Evolutionary conservation across 2,329 filamentous ascomycete genomes (phyloP).

Genomic region (Diaporthe aspalathi): DNA sequence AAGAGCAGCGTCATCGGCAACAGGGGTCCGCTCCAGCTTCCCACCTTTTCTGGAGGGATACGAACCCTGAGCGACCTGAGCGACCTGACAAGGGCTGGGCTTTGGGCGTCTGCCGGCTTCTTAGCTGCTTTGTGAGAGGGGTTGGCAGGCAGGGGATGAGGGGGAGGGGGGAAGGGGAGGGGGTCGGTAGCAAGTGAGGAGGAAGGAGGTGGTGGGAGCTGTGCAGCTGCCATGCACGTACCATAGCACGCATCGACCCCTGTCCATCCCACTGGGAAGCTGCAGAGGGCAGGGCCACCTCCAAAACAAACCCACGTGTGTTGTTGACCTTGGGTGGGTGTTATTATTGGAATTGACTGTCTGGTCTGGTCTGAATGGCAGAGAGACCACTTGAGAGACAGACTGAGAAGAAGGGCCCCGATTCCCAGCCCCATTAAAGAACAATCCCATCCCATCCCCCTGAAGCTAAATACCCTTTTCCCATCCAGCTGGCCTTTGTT

Average conservation of each 20-base stretch:
- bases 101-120: no score
- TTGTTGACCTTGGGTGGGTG: neutral
- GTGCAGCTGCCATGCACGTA: conserved; percentile 15
- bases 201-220: conserved; percentile 14
- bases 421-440: conserved; percentile 39
- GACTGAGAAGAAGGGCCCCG: conserved; percentile 18
- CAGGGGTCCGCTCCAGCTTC: conserved; percentile 9
- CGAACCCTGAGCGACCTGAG: neutral
- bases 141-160: neutral
- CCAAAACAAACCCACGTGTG: conserved; percentile 19
- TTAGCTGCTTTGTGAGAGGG: no score
- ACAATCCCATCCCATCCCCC: conserved; percentile 37
- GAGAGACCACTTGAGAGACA: neutral
- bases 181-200: conserved; percentile 5
- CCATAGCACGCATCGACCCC: no score
- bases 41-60: neutral
- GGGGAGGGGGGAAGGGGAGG: neutral
- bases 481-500: conserved; percentile 37
- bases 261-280: neutral
- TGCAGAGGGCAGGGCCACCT: neutral
- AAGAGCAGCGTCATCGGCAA: conserved; percentile 6
- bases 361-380: conserved; percentile 1
- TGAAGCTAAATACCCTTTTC: conserved; percentile 27
- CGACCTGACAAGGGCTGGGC: neutral
- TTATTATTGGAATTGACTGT: conserved; percentile 1